These are phyloP conservation scores for Hemisphaericaspora nanyangensis DNA, from an alignment of 805 yeast species.

Conservation along the genomic window DNA sequence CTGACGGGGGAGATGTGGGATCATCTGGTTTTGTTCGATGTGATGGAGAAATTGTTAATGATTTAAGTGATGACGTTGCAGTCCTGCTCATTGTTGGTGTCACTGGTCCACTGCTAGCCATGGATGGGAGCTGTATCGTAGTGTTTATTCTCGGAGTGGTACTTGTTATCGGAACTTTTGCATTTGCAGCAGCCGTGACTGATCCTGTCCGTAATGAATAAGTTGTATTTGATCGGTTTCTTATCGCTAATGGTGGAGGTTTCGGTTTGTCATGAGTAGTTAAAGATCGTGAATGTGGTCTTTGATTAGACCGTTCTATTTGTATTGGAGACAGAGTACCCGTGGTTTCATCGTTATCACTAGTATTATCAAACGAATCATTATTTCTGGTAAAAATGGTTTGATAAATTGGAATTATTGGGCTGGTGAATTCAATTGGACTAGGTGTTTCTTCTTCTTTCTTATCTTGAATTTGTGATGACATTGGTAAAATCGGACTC, in stretches of 20 bases:
- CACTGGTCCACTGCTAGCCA: not conserved
- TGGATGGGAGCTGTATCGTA: not conserved
- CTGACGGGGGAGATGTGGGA: constrained; percentile 17
- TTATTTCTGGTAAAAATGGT: not conserved
- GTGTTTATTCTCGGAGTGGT: constrained; percentile 7
- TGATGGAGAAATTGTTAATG: constrained; percentile 38
- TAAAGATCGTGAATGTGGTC: constrained; percentile 32
- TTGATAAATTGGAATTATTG: not conserved
- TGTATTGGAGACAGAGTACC: no score
- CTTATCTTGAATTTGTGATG: constrained; percentile 6
- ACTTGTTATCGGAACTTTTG: constrained; percentile 12
- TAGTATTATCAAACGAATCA: no score
- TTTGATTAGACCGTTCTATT: not conserved
- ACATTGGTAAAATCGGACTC: constrained; percentile 29
- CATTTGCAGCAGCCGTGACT: constrained; percentile 6
- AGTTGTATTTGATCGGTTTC: constrained; percentile 22
- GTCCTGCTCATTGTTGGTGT: constrained; percentile 12
- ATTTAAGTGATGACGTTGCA: constrained; percentile 33
- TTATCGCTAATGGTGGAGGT: constrained; percentile 4
- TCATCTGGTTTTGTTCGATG: constrained; percentile 14
- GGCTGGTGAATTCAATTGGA: not conserved
- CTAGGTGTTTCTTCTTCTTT: constrained; percentile 2
- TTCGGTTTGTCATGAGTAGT: constrained; percentile 16
- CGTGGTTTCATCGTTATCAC: no score
- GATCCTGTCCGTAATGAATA: constrained; percentile 6